A percentile compares a stretch with the other conserved stretches of the same genome.
These are phyloP conservation scores for Auxenochlorella pyrenoidosa DNA, from an alignment of 139 green algal genomes.

Conservation along the genomic window DNA sequence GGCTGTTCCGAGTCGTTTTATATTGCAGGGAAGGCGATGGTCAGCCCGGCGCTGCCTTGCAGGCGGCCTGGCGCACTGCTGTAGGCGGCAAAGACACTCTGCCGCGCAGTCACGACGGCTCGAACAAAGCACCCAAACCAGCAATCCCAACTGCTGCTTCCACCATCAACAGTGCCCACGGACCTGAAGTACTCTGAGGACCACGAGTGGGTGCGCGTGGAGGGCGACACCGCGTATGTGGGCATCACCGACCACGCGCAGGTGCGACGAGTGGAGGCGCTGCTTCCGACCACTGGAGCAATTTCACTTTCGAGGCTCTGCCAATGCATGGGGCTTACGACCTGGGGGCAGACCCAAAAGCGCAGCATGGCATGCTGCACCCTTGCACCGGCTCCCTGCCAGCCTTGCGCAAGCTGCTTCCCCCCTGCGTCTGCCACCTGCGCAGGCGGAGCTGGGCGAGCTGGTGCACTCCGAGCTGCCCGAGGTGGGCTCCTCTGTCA, in stretches of 20 bases:
- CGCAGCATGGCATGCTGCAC: too few relatives aligned
- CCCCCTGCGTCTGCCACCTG: background rate
- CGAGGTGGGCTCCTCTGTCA: constrained; percentile 89
- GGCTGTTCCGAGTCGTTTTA: too few relatives aligned
- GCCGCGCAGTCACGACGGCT: background rate
- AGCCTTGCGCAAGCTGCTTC: too few relatives aligned
- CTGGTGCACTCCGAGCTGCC: constrained; percentile 98
- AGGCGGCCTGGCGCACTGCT: background rate
- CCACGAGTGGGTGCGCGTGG: constrained; percentile 92
- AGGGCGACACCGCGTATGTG: constrained; percentile 88
- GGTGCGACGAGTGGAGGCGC: constrained; percentile 49
- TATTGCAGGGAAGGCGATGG: too few relatives aligned
- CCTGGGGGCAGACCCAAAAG: too few relatives aligned
- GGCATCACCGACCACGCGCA: constrained; percentile 98
- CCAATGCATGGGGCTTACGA: too few relatives aligned
- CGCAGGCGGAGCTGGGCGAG: constrained; percentile 92
- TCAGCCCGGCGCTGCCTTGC: too few relatives aligned
- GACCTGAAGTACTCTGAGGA: constrained; percentile 80
- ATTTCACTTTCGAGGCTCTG: too few relatives aligned
- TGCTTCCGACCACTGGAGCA: too few relatives aligned
- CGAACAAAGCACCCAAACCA: background rate
- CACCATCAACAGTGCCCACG: constrained; percentile 60
- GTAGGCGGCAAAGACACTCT: too few relatives aligned
- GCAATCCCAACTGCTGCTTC: background rate
- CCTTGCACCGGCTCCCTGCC: too few relatives aligned